Evolutionary conservation across 2,329 filamentous ascomycete genomes (phyloP).

Genomic region (Zelopaecilomyces penicillatus): DNA sequence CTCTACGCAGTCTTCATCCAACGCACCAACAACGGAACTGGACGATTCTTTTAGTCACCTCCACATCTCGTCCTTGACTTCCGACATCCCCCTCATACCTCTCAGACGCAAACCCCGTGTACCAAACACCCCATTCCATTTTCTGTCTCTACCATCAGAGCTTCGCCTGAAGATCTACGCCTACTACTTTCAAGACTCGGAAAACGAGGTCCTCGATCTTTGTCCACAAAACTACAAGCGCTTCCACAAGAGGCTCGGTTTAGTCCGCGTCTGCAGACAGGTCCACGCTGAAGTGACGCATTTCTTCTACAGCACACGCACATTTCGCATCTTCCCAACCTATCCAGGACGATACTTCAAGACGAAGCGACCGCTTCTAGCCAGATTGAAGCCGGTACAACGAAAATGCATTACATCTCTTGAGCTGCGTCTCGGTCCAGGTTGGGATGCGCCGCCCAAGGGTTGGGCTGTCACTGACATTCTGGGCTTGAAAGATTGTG

Average conservation of each 20-base stretch:
- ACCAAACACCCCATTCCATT: constrained; percentile 46
- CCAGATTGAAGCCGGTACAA: constrained; percentile 53
- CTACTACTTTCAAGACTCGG: constrained; percentile 47
- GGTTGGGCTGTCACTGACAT: constrained; percentile 61
- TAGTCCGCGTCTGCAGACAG: constrained; percentile 53
- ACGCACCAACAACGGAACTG: constrained; percentile 18
- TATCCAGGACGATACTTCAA: constrained; percentile 60
- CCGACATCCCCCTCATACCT: constrained; percentile 28
- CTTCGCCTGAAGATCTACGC: constrained; percentile 62
- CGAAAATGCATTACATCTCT: constrained; percentile 53
- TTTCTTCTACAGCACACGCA: constrained; percentile 55
- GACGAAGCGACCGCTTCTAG: constrained; percentile 62
- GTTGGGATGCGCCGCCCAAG: constrained; percentile 61
- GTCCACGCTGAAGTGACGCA: constrained; percentile 57
- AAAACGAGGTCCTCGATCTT: constrained; percentile 53
- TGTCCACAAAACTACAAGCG: constrained; percentile 57
- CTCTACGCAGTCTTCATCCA: too few relatives aligned
- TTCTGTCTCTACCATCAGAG: constrained; percentile 61
- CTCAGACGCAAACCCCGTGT: constrained; percentile 22
- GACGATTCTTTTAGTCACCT: constrained; percentile 34
- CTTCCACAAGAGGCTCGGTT: constrained; percentile 49
- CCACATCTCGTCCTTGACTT: constrained; percentile 34
- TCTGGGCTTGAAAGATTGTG: constrained; percentile 56
- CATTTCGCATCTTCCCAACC: constrained; percentile 59
- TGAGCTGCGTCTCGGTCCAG: constrained; percentile 64